Conservation (phyloP, 352 stramenopile genomes). For the Globisporangium sylvaticum region DNA sequence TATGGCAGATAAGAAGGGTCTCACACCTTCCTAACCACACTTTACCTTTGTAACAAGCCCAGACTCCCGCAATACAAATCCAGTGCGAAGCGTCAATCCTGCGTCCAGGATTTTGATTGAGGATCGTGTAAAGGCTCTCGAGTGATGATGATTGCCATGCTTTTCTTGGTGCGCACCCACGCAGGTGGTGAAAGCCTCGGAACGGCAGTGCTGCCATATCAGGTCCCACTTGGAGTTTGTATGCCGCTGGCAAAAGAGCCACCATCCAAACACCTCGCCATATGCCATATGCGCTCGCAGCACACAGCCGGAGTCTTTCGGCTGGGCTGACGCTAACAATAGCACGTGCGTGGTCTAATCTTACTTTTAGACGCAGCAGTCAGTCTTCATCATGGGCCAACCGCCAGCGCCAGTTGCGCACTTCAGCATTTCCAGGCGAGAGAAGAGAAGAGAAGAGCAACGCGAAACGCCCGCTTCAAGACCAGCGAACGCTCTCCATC, state of each 20-base stretch:
- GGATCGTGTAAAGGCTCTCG: neutral
- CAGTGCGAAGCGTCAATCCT: no score
- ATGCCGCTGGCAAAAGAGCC: neutral
- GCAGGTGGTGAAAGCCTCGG: neutral
- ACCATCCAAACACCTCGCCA: neutral
- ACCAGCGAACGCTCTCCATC: neutral
- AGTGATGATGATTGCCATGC: neutral
- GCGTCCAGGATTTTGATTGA: neutral
- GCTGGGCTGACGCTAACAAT: neutral
- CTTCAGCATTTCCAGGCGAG: neutral
- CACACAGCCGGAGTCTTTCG: neutral
- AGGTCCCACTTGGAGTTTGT: neutral
- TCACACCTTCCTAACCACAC: neutral
- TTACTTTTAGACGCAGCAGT: neutral
- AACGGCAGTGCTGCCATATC: neutral
- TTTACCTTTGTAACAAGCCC: neutral
- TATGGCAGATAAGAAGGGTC: neutral
- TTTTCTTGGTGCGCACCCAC: neutral
- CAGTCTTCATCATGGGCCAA: neutral
- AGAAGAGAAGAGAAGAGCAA: neutral
- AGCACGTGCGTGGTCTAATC: neutral
- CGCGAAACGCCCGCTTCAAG: neutral
- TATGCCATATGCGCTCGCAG: neutral
- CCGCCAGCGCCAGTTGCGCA: conserved; percentile 2
- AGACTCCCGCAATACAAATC: no score